A percentile compares a stretch with the other conserved stretches of the same genome.
These are phyloP conservation scores for Vitrella brassicaformis DNA, from an alignment of 73 alveolate genomes.

Conservation along the genomic window DNA sequence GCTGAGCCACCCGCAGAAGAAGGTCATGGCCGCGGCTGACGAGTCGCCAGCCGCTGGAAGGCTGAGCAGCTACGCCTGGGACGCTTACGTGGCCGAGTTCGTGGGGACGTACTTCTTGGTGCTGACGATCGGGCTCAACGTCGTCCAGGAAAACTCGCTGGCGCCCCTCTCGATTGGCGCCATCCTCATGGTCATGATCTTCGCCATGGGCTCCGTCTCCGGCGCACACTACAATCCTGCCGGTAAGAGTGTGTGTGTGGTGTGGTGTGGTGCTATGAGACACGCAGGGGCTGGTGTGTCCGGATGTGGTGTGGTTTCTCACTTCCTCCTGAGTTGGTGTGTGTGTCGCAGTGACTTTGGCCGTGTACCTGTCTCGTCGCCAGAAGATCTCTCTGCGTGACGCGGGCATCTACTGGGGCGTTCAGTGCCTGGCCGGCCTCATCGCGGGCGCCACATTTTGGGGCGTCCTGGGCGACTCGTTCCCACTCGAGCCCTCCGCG, in stretches of 20 bases:
- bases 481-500: too few species aligned
- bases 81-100: too few species aligned
- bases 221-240: neutral
- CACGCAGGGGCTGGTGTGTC: too few species aligned
- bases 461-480: too few species aligned
- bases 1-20: too few species aligned
- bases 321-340: too few species aligned
- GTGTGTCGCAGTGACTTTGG: neutral
- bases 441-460: too few species aligned
- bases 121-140: slow-evolving; percentile 4
- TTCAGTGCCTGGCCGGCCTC: neutral
- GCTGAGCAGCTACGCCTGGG: too few species aligned
- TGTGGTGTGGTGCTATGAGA: too few species aligned
- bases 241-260: neutral
- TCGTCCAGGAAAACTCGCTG: neutral
- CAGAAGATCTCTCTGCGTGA: neutral
- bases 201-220: neutral
- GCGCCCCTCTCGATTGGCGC: neutral
- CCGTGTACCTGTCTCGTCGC: neutral
- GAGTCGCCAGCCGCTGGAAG: too few species aligned
- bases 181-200: neutral
- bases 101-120: slow-evolving; percentile 24
- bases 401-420: neutral
- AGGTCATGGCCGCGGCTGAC: too few species aligned
- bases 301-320: too few species aligned